Evolutionary conservation across 331 rosid genomes (phyloP).

Genomic region (Pyracantha coccinea): DNA sequence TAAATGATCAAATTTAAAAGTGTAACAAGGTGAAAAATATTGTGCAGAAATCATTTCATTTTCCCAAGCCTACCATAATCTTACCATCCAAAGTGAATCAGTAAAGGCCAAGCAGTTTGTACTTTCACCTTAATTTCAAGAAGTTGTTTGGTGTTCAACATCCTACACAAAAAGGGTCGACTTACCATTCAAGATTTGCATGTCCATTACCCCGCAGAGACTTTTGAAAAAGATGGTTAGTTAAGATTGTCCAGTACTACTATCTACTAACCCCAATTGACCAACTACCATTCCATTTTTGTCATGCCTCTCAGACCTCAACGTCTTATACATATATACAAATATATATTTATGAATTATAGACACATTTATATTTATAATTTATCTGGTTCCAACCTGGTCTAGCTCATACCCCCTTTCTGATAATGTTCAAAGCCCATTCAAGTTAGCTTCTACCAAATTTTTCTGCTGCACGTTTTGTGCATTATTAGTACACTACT

Average conservation of each 20-base stretch:
- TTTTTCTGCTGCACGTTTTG: not conserved
- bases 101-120: not conserved
- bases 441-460: too few relatives aligned
- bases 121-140: not conserved
- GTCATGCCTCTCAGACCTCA: not conserved
- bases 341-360: not conserved
- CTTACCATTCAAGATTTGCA: slow-evolving; percentile 7
- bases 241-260: not conserved
- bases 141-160: not conserved
- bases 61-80: not conserved
- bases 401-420: not conserved
- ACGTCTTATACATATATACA: not conserved
- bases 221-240: not conserved
- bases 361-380: not conserved
- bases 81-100: not conserved
- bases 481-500: not conserved
- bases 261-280: not conserved
- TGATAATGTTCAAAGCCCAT: too few relatives aligned
- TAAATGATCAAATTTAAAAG: too few relatives aligned
- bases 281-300: slow-evolving; percentile 10
- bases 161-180: not conserved
- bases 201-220: not conserved
- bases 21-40: too few relatives aligned
- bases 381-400: not conserved
- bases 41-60: too few relatives aligned